Base-by-base conservation (phyloP, 1,284 basidiomycete genomes). In the Takashimella tepidaria region DNA sequence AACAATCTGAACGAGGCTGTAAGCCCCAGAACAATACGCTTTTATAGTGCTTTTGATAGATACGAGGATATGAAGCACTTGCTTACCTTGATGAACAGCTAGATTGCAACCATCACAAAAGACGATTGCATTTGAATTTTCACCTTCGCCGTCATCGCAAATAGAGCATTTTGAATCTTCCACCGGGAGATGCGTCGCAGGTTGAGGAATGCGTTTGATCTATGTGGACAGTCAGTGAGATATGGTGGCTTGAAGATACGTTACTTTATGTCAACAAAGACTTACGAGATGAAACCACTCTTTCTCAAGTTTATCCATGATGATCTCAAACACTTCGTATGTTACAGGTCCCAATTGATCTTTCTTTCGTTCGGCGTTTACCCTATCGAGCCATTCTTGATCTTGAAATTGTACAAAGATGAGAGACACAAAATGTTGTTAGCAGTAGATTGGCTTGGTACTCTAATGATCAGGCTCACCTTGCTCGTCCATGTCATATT, bases 401-500 rank as follows among this genome's bases (percentile, higher is more conserved):
- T 98, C 95, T 92, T 61, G n/a, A n/a, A n/a, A n/a, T n/a, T n/a
- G n/a, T n/a, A n/a, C n/a, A n/a, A n/a, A n/a, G n/a, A n/a, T n/a
- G n/a, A n/a, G n/a, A n/a, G n/a, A n/a, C n/a, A n/a, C n/a, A n/a
- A n/a, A n/a, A n/a, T n/a, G n/a, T n/a, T n/a, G n/a, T n/a, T n/a
- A n/a, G n/a, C n/a, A n/a, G n/a, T n/a, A n/a, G n/a, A n/a, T n/a
- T n/a, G n/a, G n/a, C n/a, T n/a, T n/a, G n/a, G n/a, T n/a, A n/a
- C n/a, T n/a, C n/a, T n/a, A n/a, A n/a, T n/a, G n/a, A n/a, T n/a
- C n/a, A n/a, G n/a, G n/a, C n/a, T n/a, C 42, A 89, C 91, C 92
- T 83, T 98, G 95, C 71, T 98, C 96, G 69, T 98, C 96, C 93
- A 98, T 98, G 72, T 98, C 96, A 79, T 99, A 99, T 74, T 98